These are phyloP conservation scores for Jamesozyma hellenica DNA, from an alignment of 805 yeast genomes.

Conservation along the genomic window DNA sequence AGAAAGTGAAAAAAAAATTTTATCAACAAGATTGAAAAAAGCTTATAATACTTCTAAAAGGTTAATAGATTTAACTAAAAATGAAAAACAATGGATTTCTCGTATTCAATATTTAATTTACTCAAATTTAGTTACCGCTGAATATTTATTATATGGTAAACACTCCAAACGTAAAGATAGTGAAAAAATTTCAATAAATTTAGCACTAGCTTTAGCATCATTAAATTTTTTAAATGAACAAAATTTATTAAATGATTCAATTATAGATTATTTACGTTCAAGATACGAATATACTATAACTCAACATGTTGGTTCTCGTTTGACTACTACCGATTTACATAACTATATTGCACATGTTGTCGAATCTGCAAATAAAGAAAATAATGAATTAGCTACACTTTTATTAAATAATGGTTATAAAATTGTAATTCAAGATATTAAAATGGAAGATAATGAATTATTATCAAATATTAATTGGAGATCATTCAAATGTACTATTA, in stretches of 20 bases:
- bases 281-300: constrained; percentile 24
- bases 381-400: constrained; percentile 31
- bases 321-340: constrained; percentile 17
- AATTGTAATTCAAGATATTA: constrained; percentile 9
- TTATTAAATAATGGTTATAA: constrained; percentile 27
- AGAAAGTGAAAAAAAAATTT: constrained; percentile 34
- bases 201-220: constrained; percentile 22
- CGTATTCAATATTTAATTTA: constrained; percentile 34
- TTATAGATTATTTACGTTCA: constrained; percentile 16
- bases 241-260: constrained; percentile 10
- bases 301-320: constrained; percentile 19
- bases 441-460: constrained; percentile 21
- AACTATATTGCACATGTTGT: constrained; percentile 15
- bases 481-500: constrained; percentile 49
- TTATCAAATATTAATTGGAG: constrained; percentile 47
- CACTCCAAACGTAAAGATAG: constrained; percentile 17
- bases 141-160: constrained; percentile 22
- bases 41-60: constrained; percentile 39
- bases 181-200: constrained; percentile 13
- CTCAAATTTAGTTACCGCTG: constrained; percentile 44
- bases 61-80: constrained; percentile 33
- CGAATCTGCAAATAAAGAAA: constrained; percentile 7
- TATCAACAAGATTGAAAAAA: constrained; percentile 58
- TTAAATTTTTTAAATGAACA: constrained; percentile 12
- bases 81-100: constrained; percentile 31